Evolutionary conservation across 805 yeast species (phyloP), one percentile per base, ranked within the genome.

Genomic region (Saturnispora ahearnii): DNA sequence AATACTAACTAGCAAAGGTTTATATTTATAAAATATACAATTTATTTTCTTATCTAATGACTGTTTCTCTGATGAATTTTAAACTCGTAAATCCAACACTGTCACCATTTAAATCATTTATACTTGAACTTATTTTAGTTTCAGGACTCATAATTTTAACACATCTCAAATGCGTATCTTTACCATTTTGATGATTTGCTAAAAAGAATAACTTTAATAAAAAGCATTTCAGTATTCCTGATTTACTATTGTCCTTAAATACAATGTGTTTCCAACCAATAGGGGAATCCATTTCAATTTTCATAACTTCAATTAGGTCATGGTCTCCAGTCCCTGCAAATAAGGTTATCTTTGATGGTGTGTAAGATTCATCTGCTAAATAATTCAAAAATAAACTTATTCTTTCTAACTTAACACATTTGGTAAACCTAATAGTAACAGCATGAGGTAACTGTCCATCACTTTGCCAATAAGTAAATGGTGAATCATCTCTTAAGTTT

Each of bases 151-250:
- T 70, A 58, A 87, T 63, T 71, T 79, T 78, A 15, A 90, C 72
- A 0, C 89, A 84, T 28, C 99, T 67, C 10, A 93, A 70, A 63
- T 89, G 98, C 0, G 96, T 83, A 63, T 93, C 99, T 61, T 91
- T 93, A 43, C 99, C 99, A 61, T 87, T 89, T 61, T 90, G 97
- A 59, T 88, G 96, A 59, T 95, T 93, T 1, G 86, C 77, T 8
- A 77, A 62, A 5, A 88, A 72, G n/a, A 74, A 62, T 13, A 89
- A 56, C 52, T 85, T 76, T 11, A 88, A 66, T 54, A 81, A 68
- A 57, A 81, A 84, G 47, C 93, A 79, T 57, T 84, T 81, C 44
- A 88, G 64, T 1, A 79, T 74, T 3, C 78, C 77, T 48, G 76
- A 81, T 10, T 67, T 64, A 36, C 85, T 64, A 3, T 75, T 72